Base-by-base conservation (phyloP, 192 early-diverging fungal species). In the Chytriomyces confervae region DNA sequence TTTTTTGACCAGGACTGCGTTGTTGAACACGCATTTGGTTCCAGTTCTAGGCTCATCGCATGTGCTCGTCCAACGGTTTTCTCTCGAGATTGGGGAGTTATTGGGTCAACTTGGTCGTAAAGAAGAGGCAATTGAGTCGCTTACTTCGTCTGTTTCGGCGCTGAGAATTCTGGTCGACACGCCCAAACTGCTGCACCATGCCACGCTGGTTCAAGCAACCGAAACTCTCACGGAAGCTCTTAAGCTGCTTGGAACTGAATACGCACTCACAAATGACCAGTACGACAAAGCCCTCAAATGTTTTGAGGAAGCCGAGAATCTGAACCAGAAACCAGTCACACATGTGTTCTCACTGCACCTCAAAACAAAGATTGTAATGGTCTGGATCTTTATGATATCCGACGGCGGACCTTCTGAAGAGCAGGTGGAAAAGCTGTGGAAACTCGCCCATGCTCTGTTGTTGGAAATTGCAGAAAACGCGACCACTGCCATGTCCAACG, bases 381-480 rank as follows among this genome's bases (percentile, higher is more conserved):
- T 57, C 53, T 57, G 53, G 53, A 20, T 57, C 53, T 57, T 57
- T 20, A 57, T 57, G 53, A 57, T 57, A 13, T 57, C 53, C 53
- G 53, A 57, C 5, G 53, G 53, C 53, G 53, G 53, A 20, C 53
- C 53, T 20, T 57, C 53, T 13, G 53, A 57, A 20, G 53, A 57
- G 5, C 53, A 57, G 53, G 53, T 57, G 16, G 53, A 57, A 20
- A 13, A 57, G 53, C 53, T 57, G 53, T 57, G 53, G 53, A 57
- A 57, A 20, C 53, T 57, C 53, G 53, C 53, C 1, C 53, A 57
- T 57, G 53, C 53, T 20, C 53, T 57, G 2, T 57, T 57, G 53
- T 20, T 57, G 53, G 53, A 57, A n/a, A 57, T 57, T 57, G 53
- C 20, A 57, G 53, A 57, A 20, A 57, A 57, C 20, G 53, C 53